These are phyloP conservation scores for Paramecium primaurelia DNA, from an alignment of 73 alveolate genomes.

Conservation along the genomic window DNA sequence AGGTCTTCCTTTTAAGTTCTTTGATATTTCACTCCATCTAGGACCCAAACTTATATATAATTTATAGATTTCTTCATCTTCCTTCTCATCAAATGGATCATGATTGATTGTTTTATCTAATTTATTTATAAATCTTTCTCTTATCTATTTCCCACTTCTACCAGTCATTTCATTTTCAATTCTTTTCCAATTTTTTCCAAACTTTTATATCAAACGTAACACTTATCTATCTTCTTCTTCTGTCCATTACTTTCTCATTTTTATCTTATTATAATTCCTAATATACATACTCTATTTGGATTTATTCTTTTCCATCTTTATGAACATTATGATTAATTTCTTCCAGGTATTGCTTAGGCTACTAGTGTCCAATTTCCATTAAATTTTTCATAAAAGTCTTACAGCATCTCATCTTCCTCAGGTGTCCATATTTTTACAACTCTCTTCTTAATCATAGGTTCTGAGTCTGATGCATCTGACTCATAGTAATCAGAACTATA, in stretches of 20 bases:
- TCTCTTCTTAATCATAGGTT: constrained; percentile 36
- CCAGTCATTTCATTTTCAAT: constrained; percentile 59
- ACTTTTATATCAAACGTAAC: constrained; percentile 30
- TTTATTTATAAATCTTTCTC: constrained; percentile 98
- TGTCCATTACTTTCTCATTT: constrained; percentile 61
- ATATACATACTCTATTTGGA: constrained; percentile 25
- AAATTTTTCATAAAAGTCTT: not conserved
- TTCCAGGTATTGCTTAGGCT: constrained; percentile 57
- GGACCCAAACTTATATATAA: constrained; percentile 48
- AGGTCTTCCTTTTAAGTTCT: constrained; percentile 54
- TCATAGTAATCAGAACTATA: constrained; percentile 7
- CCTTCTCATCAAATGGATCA: constrained; percentile 87
- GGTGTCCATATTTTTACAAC: constrained; percentile 57
- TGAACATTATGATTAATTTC: constrained; percentile 58
- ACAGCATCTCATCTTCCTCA: constrained; percentile 55
- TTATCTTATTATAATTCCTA: not conserved
- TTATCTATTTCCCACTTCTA: constrained; percentile 89
- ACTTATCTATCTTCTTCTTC: constrained; percentile 58
- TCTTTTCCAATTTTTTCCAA: constrained; percentile 62
- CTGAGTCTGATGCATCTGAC: not conserved
- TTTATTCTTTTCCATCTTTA: constrained; percentile 60
- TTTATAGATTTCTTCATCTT: constrained; percentile 61
- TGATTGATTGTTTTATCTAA: constrained; percentile 90
- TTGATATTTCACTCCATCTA: constrained; percentile 61
- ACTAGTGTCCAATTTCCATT: constrained; percentile 38